Percentiles rank a stretch among this genome's conserved stretches.
These are phyloP conservation scores for Penicillium sp. DNA, from an alignment of 2,329 filamentous ascomycete genomes.

Conservation along the genomic window DNA sequence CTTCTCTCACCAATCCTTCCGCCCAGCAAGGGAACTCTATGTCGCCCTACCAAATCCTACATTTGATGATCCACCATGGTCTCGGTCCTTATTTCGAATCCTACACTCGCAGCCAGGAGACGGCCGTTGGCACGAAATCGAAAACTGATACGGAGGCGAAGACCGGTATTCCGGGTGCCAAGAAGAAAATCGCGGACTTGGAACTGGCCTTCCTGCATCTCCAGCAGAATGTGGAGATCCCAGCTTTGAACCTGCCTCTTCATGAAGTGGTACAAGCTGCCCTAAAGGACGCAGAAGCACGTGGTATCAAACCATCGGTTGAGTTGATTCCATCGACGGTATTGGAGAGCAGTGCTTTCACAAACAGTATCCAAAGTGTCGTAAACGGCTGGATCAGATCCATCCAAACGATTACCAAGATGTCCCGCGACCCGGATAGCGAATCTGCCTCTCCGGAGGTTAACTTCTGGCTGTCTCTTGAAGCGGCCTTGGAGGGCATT, in stretches of 20 bases:
- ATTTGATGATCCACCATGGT: slow-evolving; percentile 86
- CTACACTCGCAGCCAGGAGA: slow-evolving; percentile 79
- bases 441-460: slow-evolving; percentile 93
- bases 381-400: slow-evolving; percentile 99
- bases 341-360: slow-evolving; percentile 84
- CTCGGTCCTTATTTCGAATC: slow-evolving; percentile 97
- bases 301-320: slow-evolving; percentile 67
- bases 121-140: slow-evolving; percentile 63
- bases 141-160: slow-evolving; percentile 85
- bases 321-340: slow-evolving; percentile 73
- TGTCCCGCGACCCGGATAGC: slow-evolving; percentile 76
- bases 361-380: slow-evolving; percentile 88
- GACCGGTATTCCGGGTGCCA: slow-evolving; percentile 93
- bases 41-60: slow-evolving; percentile 88
- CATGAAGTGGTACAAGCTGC: slow-evolving; percentile 85
- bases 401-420: slow-evolving; percentile 93
- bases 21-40: slow-evolving; percentile 69
- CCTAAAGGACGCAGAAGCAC: slow-evolving; percentile 71
- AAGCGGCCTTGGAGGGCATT: slow-evolving; percentile 86
- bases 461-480: slow-evolving; percentile 99
- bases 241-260: slow-evolving; percentile 81
- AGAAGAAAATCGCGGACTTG: slow-evolving; percentile 93
- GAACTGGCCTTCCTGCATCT: slow-evolving; percentile 87
- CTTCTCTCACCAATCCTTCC: slow-evolving; percentile 64
- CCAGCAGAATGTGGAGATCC: slow-evolving; percentile 97